Percentiles rank a stretch among this genome's conserved stretches.
phyloP scores from a whole-genome alignment of 495 filamentous ascomycete species.

The Platismatia glauca region DNA sequence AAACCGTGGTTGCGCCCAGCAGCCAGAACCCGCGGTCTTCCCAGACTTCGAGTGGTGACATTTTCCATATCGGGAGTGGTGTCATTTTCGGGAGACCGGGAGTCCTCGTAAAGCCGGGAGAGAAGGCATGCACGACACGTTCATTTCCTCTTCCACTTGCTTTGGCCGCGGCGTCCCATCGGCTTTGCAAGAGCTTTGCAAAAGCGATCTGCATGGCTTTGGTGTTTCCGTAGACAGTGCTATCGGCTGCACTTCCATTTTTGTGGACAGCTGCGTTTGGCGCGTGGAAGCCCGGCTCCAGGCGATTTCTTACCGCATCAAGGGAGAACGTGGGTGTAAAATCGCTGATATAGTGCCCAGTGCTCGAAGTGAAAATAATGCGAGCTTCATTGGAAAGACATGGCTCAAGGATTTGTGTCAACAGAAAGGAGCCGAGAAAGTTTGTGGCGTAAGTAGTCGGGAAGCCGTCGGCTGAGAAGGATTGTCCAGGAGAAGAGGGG shows the following conservation, averaged over 20 bases:
- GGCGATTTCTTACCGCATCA: background rate
- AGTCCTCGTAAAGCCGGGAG: conserved; percentile 7
- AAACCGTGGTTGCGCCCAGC: background rate
- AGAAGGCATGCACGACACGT: conserved; percentile 6
- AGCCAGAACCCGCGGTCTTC: conserved; percentile 6
- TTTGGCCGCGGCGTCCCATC: background rate
- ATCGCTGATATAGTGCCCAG: background rate
- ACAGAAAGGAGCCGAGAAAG: too few relatives aligned
- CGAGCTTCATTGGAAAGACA: too few relatives aligned
- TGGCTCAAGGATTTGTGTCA: too few relatives aligned
- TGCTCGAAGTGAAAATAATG: background rate
- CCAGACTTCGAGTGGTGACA: background rate
- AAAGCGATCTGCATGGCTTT: conserved; percentile 13
- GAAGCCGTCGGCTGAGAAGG: too few relatives aligned
- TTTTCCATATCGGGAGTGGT: too few relatives aligned
- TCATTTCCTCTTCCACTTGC: background rate
- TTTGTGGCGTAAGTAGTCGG: too few relatives aligned
- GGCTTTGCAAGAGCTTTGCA: conserved; percentile 2
- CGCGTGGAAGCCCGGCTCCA: background rate
- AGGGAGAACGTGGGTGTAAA: background rate
- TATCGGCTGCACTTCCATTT: background rate
- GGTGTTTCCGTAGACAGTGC: background rate
- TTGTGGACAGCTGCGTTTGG: background rate
- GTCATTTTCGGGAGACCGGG: background rate
- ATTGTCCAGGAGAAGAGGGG: too few relatives aligned